Evolutionary conservation across 768 basidiomycete genomes (phyloP), one percentile per base, ranked within the genome.

Genomic region (Rhizopogon vinicolor): DNA sequence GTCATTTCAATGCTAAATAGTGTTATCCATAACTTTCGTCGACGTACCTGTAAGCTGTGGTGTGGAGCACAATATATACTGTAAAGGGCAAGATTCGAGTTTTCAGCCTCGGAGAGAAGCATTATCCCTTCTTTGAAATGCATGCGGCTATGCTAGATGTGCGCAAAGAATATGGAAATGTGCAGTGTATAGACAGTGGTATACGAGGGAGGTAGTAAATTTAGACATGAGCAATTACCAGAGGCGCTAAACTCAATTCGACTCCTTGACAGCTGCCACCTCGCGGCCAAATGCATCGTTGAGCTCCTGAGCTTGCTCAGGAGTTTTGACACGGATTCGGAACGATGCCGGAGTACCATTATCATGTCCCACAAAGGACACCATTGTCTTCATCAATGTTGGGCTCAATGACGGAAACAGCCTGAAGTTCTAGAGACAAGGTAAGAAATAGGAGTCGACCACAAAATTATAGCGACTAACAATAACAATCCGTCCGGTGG

Each of bases 331-430:
- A 14, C 86, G 82, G 40, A 91, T 66, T 60, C 73, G 81, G 69
- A 83, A 91, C 13, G 84, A 81, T 49, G 78, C 76, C 41, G 85
- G 74, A n/a, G 63, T 66, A 22, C 79, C 81, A 22, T 64, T 57
- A 42, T 86, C 86, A 60, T 89, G 86, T 19, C 89, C 90, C 16
- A 90, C 74, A 62, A 91, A 87, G 8, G 81, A 77, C 10, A 91
- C 62, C 0, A 74, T 61, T 58, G 82, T 84, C 63, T 80, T 83
- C 29, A 72, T 65, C 50, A 78, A 69, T 1, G 78, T 76, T 12
- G 80, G 78, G 50, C 78, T 83, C 58, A 91, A 70, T 13, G 78
- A 80, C 0, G 74, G 61, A 62, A 89, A 83, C 39, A 91, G 66
- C 53, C 77, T 79, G 75, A 91, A 91, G 67, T 92, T 92, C 90